These are phyloP conservation scores for Gynandropsis gynandra DNA, from an alignment of 345 rosid genomes.

Conservation along the genomic window DNA sequence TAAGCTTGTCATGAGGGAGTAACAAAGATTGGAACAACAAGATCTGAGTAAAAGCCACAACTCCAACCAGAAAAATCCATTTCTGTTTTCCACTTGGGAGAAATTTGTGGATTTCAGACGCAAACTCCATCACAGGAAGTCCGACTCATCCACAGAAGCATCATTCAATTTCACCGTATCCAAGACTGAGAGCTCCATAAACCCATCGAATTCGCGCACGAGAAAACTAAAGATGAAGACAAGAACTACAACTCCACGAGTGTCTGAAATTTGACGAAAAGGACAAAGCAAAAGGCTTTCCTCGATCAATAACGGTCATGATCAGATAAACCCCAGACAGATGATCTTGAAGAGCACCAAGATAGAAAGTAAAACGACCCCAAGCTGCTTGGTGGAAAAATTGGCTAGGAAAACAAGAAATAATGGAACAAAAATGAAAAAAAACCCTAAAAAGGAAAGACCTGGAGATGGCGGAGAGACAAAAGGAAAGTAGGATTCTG, in stretches of 20 bases:
- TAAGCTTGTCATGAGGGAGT: conserved; percentile 60
- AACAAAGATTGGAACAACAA: conserved; percentile 52
- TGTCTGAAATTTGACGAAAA: no score
- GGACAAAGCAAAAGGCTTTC: no score
- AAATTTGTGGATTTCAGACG: conserved; percentile 29
- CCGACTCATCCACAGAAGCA: conserved; percentile 13
- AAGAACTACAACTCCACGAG: no score
- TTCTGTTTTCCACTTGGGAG: conserved; percentile 37
- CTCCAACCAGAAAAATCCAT: conserved; percentile 48
- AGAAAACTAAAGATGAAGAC: no score
- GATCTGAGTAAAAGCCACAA: conserved; percentile 49
- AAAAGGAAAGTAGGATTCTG: no score
- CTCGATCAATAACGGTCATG: no score
- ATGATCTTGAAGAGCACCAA: background rate
- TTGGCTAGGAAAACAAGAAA: no score
- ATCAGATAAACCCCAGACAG: background rate
- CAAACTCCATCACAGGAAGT: conserved; percentile 34
- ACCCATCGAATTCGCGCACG: conserved; percentile 1
- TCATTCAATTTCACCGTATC: conserved; percentile 2
- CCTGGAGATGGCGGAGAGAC: conserved; percentile 8
- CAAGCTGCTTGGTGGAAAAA: background rate
- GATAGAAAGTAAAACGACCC: background rate
- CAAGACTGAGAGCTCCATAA: background rate
- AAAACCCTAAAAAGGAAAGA: conserved; percentile 6
- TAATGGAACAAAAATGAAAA: background rate